phyloP scores from a whole-genome alignment of 805 yeast species.

The Myxozyma monticola region DNA sequence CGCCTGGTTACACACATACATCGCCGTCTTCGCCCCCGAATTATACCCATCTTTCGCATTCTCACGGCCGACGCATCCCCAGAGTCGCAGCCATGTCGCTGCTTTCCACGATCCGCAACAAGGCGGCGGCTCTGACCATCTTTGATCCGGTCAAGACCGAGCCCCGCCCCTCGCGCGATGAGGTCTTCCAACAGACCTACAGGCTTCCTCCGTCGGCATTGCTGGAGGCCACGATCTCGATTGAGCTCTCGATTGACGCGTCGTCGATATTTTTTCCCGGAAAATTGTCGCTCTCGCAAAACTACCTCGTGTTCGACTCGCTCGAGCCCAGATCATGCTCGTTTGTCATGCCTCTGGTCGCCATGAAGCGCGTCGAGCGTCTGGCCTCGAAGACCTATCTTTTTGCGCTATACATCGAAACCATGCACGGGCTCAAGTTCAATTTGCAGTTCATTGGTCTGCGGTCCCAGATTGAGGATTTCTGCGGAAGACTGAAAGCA shows the following conservation, averaged over 20 bases:
- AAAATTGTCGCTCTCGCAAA: constrained; percentile 67
- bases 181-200: constrained; percentile 65
- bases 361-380: constrained; percentile 82
- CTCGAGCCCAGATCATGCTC: constrained; percentile 68
- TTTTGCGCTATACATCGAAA: constrained; percentile 71
- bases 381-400: constrained; percentile 73
- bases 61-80: no score
- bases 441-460: constrained; percentile 76
- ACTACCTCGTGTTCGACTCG: constrained; percentile 73
- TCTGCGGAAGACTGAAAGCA: constrained; percentile 66
- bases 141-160: constrained; percentile 39
- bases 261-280: constrained; percentile 52
- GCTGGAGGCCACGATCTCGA: constrained; percentile 64
- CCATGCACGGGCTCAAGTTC: constrained; percentile 64
- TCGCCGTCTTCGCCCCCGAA: neutral
- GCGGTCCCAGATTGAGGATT: constrained; percentile 74
- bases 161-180: constrained; percentile 58
- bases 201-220: constrained; percentile 70
- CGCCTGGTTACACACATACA: neutral
- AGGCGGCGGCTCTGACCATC: constrained; percentile 47
- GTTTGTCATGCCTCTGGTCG: constrained; percentile 69
- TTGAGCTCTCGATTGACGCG: constrained; percentile 52
- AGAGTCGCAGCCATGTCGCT: constrained; percentile 51
- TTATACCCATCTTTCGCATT: neutral
- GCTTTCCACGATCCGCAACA: constrained; percentile 47